Evolutionary conservation across 2,329 filamentous ascomycete genomes (phyloP), one percentile per base, ranked within the genome.

Genomic region (Exophiala spinifera): DNA sequence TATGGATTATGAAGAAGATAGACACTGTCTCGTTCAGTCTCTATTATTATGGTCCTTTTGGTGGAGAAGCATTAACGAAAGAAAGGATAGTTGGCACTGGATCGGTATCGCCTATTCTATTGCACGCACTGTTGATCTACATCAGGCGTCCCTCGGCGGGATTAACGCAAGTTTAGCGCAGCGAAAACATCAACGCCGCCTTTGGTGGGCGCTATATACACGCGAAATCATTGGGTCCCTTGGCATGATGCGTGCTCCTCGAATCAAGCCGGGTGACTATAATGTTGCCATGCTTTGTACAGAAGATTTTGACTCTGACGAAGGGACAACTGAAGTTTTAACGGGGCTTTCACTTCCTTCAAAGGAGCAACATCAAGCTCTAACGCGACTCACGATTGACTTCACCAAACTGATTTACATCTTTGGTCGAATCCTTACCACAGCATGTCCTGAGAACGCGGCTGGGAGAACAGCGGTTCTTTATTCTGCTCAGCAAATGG

Each of bases 51-150:
- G 96, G 87, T 95, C 91, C 3, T 95, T 95, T 70, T 96, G 92
- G 87, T 96, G 96, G 69, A 91, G 96, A 72, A 95, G 90, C 6
- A 91, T 91, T 0, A 90, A 96, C 71, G 91, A 96, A 69, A 89
- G 95, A 69, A 96, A 96, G 70, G 92, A 96, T 69, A 96, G 91
- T 44, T 96, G 92, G 88, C 91, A 96, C 69, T 96, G 91, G 91
- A 83, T 91, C 5, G 92, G 91, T n/a, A 89, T 96, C 34, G 91
- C 91, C 39, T 88, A 95, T 55, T 96, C 91, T 10, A 77, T 96
- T 43, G 91, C 91, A 49, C 89, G 96, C 70, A 95, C 91, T 7
- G 96, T 96, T 61, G 91, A 91, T 17, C 36, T 56, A 39, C 53
- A 48, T 25, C 49, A 48, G 14, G 48, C 21, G n/a, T 13, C 21